A percentile compares a stretch with the other conserved stretches of the same genome.
Evolutionary conservation across 352 stramenopile genomes (phyloP).

Genomic region (Pythium vanterpoolii): DNA sequence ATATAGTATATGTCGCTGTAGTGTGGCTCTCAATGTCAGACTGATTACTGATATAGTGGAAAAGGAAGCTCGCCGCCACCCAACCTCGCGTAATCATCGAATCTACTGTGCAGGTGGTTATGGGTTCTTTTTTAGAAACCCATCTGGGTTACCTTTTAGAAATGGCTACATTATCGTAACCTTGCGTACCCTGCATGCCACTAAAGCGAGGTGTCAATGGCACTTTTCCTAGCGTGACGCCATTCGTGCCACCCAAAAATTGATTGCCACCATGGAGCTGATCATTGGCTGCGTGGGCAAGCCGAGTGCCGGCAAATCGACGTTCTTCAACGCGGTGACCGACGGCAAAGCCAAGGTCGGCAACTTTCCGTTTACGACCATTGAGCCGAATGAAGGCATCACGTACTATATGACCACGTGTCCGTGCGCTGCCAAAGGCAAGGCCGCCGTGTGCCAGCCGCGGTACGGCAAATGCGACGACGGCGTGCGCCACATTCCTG

Average conservation of each 20-base stretch:
- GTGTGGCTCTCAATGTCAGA: too few relatives aligned
- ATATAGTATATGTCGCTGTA: too few relatives aligned
- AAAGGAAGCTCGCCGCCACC: too few relatives aligned
- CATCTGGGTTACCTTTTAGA: too few relatives aligned
- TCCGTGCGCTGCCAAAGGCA: conserved; percentile 64
- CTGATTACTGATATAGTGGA: too few relatives aligned
- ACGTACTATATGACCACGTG: conserved; percentile 87
- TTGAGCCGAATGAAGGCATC: conserved; percentile 87
- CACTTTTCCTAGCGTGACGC: too few relatives aligned
- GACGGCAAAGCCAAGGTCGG: conserved; percentile 85
- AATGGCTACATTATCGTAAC: too few relatives aligned
- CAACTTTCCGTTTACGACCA: conserved; percentile 90
- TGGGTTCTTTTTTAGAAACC: too few relatives aligned
- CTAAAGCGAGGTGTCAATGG: too few relatives aligned
- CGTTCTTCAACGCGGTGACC: conserved; percentile 90
- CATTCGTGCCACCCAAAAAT: neutral
- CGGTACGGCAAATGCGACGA: conserved; percentile 77
- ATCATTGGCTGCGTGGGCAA: conserved; percentile 89
- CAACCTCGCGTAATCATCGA: too few relatives aligned
- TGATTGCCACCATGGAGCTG: conserved; percentile 55
- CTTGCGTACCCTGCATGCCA: too few relatives aligned
- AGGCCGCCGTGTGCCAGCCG: conserved; percentile 59
- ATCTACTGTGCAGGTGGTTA: too few relatives aligned
- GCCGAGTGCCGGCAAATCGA: conserved; percentile 86
- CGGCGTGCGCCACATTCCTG: conserved; percentile 71